These are phyloP conservation scores for Mangifera indica DNA, from an alignment of 345 rosid species.

Conservation along the genomic window DNA sequence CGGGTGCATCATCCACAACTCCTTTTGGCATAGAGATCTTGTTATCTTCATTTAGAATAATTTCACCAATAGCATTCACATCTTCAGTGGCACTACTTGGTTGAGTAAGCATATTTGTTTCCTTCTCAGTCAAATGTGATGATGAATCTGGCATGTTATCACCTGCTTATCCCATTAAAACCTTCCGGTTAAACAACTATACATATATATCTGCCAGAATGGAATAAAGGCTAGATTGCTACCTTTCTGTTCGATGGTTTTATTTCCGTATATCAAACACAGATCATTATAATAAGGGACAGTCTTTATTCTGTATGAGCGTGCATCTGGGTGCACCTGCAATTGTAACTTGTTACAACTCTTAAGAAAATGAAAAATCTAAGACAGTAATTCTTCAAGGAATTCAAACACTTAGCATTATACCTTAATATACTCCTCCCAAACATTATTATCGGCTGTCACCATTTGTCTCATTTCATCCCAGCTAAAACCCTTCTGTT, in stretches of 20 bases:
- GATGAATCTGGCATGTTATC: constrained; percentile 22
- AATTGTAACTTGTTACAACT: constrained; percentile 22
- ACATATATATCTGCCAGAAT: background rate
- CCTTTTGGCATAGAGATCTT: constrained; percentile 31
- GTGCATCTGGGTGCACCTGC: constrained; percentile 61
- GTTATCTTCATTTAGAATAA: constrained; percentile 36
- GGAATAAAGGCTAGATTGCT: constrained; percentile 10
- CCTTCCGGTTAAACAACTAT: constrained; percentile 9
- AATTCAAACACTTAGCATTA: constrained; percentile 2
- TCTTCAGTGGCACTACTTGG: constrained; percentile 21
- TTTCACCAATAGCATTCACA: constrained; percentile 30
- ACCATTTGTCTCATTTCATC: constrained; percentile 69
- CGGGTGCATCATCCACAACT: constrained; percentile 28
- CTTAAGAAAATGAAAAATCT: background rate
- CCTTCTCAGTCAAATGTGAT: constrained; percentile 25
- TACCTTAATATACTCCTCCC: constrained; percentile 85
- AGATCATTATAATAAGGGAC: constrained; percentile 66
- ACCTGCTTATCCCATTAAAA: constrained; percentile 29
- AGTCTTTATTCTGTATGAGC: constrained; percentile 59
- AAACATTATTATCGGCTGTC: constrained; percentile 51
- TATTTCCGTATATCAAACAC: constrained; percentile 56
- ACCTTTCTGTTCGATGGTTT: constrained; percentile 53
- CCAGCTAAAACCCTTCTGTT: constrained; percentile 62
- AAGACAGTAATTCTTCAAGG: background rate
- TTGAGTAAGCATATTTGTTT: constrained; percentile 10